phyloP scores from a whole-genome alignment of 768 basidiomycete species.

The Agaricus bisporus region DNA sequence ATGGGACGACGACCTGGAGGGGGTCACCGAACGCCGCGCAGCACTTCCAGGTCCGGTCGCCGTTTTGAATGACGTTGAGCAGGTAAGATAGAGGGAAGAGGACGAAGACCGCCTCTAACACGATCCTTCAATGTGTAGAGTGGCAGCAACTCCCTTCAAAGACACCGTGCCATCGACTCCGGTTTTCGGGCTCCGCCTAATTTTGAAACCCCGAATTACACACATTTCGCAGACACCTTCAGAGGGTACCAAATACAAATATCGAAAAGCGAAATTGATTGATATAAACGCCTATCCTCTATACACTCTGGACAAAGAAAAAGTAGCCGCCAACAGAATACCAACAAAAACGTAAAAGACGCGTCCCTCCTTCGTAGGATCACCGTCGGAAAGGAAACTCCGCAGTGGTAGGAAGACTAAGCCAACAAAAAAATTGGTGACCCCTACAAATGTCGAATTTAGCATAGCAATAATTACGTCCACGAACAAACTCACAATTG shows the following conservation, averaged over 20 bases:
- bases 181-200: slow-evolving; percentile 26
- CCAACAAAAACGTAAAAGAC: slow-evolving; percentile 84
- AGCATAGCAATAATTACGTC: too few relatives aligned
- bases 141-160: slow-evolving; percentile 25
- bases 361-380: slow-evolving; percentile 64
- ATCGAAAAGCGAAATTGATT: neutral
- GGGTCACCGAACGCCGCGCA: slow-evolving; percentile 67
- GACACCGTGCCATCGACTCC: slow-evolving; percentile 17
- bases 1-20: slow-evolving; percentile 69
- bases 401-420: slow-evolving; percentile 82
- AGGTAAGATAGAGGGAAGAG: slow-evolving; percentile 31
- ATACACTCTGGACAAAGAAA: slow-evolving; percentile 34
- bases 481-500: slow-evolving; percentile 45
- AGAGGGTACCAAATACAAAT: neutral
- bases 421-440: slow-evolving; percentile 79
- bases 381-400: slow-evolving; percentile 60
- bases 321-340: slow-evolving; percentile 37
- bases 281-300: slow-evolving; percentile 19
- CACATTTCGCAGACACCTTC: neutral
- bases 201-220: slow-evolving; percentile 26
- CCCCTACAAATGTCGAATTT: slow-evolving; percentile 46
- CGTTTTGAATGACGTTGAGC: slow-evolving; percentile 50
- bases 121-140: slow-evolving; percentile 35
- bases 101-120: slow-evolving; percentile 36
- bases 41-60: slow-evolving; percentile 66